phyloP scores from a whole-genome alignment of 2,329 filamentous ascomycete species.

The Ophiostoma montium region DNA sequence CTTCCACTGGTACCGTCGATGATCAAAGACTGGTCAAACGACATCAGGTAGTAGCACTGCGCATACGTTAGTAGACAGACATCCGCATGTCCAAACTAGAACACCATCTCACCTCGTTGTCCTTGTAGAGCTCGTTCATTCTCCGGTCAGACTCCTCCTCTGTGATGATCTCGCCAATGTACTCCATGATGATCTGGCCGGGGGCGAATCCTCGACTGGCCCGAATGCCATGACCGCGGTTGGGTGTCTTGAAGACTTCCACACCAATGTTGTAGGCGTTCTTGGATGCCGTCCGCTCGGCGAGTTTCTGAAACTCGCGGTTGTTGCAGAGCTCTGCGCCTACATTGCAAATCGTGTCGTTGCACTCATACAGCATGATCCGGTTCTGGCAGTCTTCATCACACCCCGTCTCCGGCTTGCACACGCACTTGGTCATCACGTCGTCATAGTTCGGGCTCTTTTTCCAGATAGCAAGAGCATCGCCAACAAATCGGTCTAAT shows the following conservation, averaged over 20 bases:
- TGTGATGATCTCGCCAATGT: constrained; percentile 94
- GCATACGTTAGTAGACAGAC: constrained; percentile 4
- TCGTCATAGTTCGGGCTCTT: constrained; percentile 61
- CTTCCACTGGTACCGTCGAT: constrained; percentile 93
- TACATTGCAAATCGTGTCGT: constrained; percentile 74
- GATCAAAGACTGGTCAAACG: constrained; percentile 96
- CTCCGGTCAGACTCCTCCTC: constrained; percentile 84
- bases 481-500: constrained; percentile 76
- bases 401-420: constrained; percentile 64
- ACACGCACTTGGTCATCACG: constrained; percentile 65
- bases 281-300: constrained; percentile 47
- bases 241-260: constrained; percentile 80
- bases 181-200: constrained; percentile 95
- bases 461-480: constrained; percentile 68
- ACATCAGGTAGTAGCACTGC: constrained; percentile 96
- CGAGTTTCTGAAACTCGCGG: constrained; percentile 71
- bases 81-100: not conserved
- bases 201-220: constrained; percentile 77
- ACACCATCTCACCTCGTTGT: constrained; percentile 59
- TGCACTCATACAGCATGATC: constrained; percentile 96
- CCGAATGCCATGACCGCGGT: constrained; percentile 83
- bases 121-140: constrained; percentile 87
- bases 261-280: constrained; percentile 82
- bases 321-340: constrained; percentile 66
- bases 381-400: constrained; percentile 85